Evolutionary conservation across 441 rosid species (phyloP), one percentile per base, ranked within the genome.

Genomic region (Populus hybrid): DNA sequence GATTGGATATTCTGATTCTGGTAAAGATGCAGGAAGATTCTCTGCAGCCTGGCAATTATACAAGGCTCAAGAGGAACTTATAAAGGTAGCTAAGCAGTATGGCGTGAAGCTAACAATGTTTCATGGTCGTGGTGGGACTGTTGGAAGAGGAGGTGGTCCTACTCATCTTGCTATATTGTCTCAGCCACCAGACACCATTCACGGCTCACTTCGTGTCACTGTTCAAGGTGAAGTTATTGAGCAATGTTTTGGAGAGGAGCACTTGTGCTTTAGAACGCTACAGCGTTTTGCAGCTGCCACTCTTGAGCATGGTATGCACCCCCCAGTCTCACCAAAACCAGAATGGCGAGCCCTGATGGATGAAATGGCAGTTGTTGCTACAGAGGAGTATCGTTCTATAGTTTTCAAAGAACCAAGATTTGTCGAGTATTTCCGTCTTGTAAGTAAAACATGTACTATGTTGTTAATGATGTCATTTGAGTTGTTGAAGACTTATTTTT

Each of bases 71-170:
- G 99, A 95, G 84, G 97, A 95, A 87, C 99, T 95, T 36, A 87
- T 95, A 80, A 91, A 89, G 63, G 99, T 94, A 40, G 95, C 99
- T 42, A 95, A 95, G 84, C 32, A 30, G 32, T 30, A 30, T 30
- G 32, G 32, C 32, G 32, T 30, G 32, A 30, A 30, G 32, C 32
- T 95, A 16, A 93, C 98, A 0, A 93, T 95, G 98, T 95, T 95
- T 82, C 99, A 95, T 67, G 99, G 99, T 38, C 95, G 99, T 71
- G 99, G 99, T 76, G 99, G 98, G 68, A 95, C 99, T 0, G 99
- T 93, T 9, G 98, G 99, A 83, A 87, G 99, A 87, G 99, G 99
- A 76, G 98, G 99, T 8, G 98, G 99, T 26, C 99, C 99, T 1
- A 93, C 98, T 73, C 99, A 95, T 86, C 95, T 95, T 78, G 99